Base-by-base conservation (phyloP, 805 yeast genomes). In the Starmerella floris region DNA sequence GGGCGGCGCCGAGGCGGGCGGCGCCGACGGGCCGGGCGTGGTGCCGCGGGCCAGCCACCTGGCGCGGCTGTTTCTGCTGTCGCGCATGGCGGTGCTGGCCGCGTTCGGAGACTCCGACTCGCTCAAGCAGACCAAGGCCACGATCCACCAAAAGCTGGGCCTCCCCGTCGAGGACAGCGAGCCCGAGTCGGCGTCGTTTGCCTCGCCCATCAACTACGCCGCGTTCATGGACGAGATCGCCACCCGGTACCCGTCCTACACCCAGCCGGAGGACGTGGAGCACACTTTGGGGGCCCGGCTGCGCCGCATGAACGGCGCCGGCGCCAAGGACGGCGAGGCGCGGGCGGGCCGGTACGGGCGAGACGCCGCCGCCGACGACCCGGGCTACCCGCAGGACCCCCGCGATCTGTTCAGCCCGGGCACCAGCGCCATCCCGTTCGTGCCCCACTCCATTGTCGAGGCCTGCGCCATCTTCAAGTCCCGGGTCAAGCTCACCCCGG, bases 201-300 rank as follows among this genome's bases (percentile, higher is more conserved):
- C 87, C 9, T 77, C 94, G 0, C 94, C 95, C 0, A 60, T 83
- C n/a, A 94, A 87, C 50, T 88, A 83, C 56, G 77, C 76, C 54
- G 75, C 81, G 5, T 85, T 82, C 55, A 67, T 84, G 47, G 82
- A 81, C 40, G 93, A 83, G 46, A 58, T 87, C 2, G 59, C 68
- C 3, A 26, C 20, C 8, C 30, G 48, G 47, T 88, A 76, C 56
- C 96, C 98, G 0, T 63, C 82, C 4, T 78, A 66, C 48, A 56
- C 64, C 17, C 74, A 80, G 13, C 76, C 78, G 0, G 61, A 65
- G 16, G 65, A 72, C 11, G 25, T 4, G 15, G 60, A 61, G 3
- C 76, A 80, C 0, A 57, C 62, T 4, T 13, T 39, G 13, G 46
- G 46, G 16, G 17, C 34, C 9, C 64, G 66, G 73, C 72, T 83